Evolutionary conservation across 768 basidiomycete genomes (phyloP).

Genomic region (Tricholoma terreum): DNA sequence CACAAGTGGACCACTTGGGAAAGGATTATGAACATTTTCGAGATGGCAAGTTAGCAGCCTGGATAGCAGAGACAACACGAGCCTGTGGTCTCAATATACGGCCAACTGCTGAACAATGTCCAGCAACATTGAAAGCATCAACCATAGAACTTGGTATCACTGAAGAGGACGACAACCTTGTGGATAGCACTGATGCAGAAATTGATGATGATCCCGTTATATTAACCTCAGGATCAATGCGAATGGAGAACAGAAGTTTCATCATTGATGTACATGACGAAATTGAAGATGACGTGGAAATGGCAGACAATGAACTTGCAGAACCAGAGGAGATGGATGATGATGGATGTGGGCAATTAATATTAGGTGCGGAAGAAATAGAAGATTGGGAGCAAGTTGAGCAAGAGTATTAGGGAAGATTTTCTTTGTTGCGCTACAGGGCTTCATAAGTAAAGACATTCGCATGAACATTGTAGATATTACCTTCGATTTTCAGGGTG

Average conservation of each 20-base stretch:
- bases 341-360: not conserved
- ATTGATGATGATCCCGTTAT: too few relatives aligned
- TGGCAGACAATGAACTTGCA: too few relatives aligned
- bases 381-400: not conserved
- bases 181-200: too few relatives aligned
- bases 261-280: not conserved
- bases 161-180: not conserved
- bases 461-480: not conserved
- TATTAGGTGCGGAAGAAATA: not conserved
- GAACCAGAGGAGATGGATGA: not conserved
- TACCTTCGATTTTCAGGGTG: not conserved
- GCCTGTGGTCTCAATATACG: not conserved
- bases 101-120: not conserved
- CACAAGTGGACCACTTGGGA: conserved; percentile 12
- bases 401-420: not conserved
- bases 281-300: not conserved
- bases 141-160: not conserved
- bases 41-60: conserved; percentile 5
- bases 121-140: not conserved
- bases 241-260: not conserved
- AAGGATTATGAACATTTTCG: conserved; percentile 11
- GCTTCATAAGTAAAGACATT: not conserved
- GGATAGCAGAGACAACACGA: not conserved
- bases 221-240: not conserved
- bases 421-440: not conserved